Conservation (phyloP, 176 grass and related monocot species). For the Chloris gayana region DNA sequence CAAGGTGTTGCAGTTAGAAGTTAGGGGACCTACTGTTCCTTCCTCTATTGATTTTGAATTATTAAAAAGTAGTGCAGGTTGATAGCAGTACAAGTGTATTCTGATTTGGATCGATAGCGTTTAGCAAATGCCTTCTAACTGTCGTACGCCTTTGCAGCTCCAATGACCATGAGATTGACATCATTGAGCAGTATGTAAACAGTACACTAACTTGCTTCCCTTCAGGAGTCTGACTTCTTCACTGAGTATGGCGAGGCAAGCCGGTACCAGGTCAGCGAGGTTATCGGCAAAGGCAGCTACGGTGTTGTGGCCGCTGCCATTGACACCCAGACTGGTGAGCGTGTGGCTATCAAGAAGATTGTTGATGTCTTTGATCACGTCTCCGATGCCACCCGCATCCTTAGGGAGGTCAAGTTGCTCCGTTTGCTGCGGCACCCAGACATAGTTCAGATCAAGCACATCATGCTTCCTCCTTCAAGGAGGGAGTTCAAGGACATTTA, state of each 20-base stretch:
- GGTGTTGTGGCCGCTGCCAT: conserved; percentile 81
- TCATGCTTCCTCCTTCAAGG: conserved; percentile 85
- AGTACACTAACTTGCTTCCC: neutral
- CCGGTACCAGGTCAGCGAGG: conserved; percentile 80
- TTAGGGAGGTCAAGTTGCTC: conserved; percentile 90
- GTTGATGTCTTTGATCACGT: conserved; percentile 91
- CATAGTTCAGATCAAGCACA: conserved; percentile 90
- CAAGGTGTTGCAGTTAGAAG: neutral
- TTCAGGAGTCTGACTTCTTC: conserved; percentile 80
- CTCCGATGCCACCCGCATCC: conserved; percentile 86
- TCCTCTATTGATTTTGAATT: neutral
- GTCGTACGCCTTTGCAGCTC: neutral
- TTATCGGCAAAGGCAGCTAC: conserved; percentile 88
- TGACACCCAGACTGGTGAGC: conserved; percentile 79
- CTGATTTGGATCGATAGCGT: neutral
- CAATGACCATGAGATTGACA: too few species aligned
- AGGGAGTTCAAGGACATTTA: conserved; percentile 92
- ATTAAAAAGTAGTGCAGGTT: neutral
- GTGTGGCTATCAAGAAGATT: conserved; percentile 92
- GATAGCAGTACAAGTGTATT: neutral
- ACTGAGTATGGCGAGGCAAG: conserved; percentile 82
- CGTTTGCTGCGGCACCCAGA: conserved; percentile 74
- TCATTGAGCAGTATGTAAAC: too few species aligned
- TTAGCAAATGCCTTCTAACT: neutral
- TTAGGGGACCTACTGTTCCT: conserved; percentile 1